phyloP scores from a whole-genome alignment of 371 early-diverging fungal species.

The Syncephalastrum sp. region DNA sequence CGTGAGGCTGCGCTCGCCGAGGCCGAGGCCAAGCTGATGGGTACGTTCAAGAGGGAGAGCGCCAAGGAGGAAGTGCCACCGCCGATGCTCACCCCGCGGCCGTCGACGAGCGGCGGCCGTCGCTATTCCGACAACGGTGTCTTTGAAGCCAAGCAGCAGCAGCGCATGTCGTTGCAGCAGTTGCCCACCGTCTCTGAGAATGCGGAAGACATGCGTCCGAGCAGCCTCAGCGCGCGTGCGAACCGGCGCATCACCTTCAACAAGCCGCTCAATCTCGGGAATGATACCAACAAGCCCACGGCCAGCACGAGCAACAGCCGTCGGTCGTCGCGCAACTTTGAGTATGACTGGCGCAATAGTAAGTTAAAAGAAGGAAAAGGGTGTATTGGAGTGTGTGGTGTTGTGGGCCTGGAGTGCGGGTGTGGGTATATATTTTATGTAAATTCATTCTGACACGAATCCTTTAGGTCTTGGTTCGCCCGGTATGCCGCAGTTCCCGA shows the following conservation, averaged over 20 bases:
- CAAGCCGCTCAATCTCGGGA: conserved; percentile 32
- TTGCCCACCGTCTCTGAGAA: conserved; percentile 43
- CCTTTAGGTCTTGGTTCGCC: conserved; percentile 10
- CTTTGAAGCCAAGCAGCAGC: conserved; percentile 13
- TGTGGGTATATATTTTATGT: too few species aligned
- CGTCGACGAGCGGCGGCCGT: conserved; percentile 4
- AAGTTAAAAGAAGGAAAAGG: background rate
- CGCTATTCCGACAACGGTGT: conserved; percentile 16
- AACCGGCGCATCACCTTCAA: conserved; percentile 29
- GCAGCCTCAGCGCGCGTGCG: conserved; percentile 1
- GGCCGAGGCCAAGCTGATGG: conserved; percentile 54
- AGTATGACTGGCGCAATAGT: conserved; percentile 45
- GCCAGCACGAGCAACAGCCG: conserved; percentile 14
- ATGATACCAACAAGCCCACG: conserved; percentile 23
- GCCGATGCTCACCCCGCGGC: background rate
- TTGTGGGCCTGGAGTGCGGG: too few species aligned
- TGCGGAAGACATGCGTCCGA: conserved; percentile 9
- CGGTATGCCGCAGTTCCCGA: conserved; percentile 4
- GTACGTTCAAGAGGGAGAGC: conserved; percentile 32
- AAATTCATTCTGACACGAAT: background rate
- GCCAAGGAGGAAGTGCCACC: background rate
- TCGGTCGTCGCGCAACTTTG: conserved; percentile 43
- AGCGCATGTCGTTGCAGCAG: conserved; percentile 38
- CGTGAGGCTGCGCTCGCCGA: conserved; percentile 49
- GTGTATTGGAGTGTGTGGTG: background rate